Conservation (phyloP, 331 rosid species). For the Rhamnella rubrinervis region DNA sequence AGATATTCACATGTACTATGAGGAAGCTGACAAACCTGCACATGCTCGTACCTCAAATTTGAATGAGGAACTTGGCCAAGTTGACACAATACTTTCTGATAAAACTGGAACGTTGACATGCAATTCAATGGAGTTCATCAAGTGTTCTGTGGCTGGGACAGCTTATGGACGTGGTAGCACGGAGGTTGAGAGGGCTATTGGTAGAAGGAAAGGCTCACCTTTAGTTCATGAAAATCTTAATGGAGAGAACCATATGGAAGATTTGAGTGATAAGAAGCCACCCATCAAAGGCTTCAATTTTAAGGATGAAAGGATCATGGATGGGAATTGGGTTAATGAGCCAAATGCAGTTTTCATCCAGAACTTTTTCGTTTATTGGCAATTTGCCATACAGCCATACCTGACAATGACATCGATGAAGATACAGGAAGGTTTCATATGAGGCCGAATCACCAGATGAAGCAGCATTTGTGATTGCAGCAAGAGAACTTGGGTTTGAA, state of each 20-base stretch:
- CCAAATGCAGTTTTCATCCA: slow-evolving; percentile 60
- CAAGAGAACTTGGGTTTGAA: slow-evolving; percentile 90
- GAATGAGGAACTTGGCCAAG: slow-evolving; percentile 99
- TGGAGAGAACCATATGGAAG: slow-evolving; percentile 26
- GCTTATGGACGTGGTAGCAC: slow-evolving; percentile 90
- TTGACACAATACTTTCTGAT: slow-evolving; percentile 95
- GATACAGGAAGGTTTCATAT: slow-evolving; percentile 52
- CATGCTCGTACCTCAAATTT: slow-evolving; percentile 91
- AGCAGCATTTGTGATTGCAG: slow-evolving; percentile 97
- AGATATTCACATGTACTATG: slow-evolving; percentile 88
- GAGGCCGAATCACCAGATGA: slow-evolving; percentile 99
- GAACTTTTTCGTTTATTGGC: slow-evolving; percentile 75
- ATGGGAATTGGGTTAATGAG: slow-evolving; percentile 88
- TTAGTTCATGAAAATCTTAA: slow-evolving; percentile 23
- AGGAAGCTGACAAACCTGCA: slow-evolving; percentile 87
- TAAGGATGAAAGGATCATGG: slow-evolving; percentile 79
- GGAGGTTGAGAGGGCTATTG: slow-evolving; percentile 78
- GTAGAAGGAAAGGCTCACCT: slow-evolving; percentile 37
- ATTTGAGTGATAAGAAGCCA: slow-evolving; percentile 27
- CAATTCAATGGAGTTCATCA: slow-evolving; percentile 98
- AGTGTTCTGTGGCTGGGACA: slow-evolving; percentile 88
- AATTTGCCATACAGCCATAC: slow-evolving; percentile 91
- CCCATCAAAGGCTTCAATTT: slow-evolving; percentile 89
- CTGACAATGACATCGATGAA: slow-evolving; percentile 87
- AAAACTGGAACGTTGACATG: slow-evolving; percentile 98